A percentile compares a stretch with the other conserved stretches of the same genome.
Evolutionary conservation across 345 rosid species (phyloP).

Genomic region (Clausena lansium): DNA sequence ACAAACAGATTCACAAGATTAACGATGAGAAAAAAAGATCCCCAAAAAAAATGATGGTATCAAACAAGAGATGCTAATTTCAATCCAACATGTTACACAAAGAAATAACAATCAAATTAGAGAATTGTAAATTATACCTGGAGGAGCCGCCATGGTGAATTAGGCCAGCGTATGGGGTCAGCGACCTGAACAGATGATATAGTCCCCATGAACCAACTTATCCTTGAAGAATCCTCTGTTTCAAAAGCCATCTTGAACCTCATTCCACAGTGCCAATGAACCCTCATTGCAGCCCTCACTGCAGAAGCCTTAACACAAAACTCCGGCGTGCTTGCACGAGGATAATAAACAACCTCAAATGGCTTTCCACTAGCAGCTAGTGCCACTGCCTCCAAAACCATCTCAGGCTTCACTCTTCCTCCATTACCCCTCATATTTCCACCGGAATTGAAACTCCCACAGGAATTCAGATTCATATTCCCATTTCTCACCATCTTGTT

Average conservation of each 20-base stretch:
- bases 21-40: not conserved
- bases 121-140: slow-evolving; percentile 49
- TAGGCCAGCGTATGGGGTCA: slow-evolving; percentile 82
- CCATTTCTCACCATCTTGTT: slow-evolving; percentile 42
- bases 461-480: slow-evolving; percentile 15
- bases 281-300: slow-evolving; percentile 67
- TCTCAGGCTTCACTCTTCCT: slow-evolving; percentile 54
- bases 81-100: not conserved
- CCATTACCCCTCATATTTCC: slow-evolving; percentile 26
- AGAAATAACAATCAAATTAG: not conserved
- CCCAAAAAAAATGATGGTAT: not conserved
- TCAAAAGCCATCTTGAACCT: slow-evolving; percentile 98
- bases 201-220: slow-evolving; percentile 99
- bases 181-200: slow-evolving; percentile 78
- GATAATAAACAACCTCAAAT: slow-evolving; percentile 78
- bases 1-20: not conserved
- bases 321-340: slow-evolving; percentile 83
- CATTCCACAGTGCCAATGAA: slow-evolving; percentile 86
- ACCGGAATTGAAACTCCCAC: slow-evolving; percentile 19
- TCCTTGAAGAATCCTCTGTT: slow-evolving; percentile 86
- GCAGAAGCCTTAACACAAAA: slow-evolving; percentile 65
- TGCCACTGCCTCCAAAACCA: slow-evolving; percentile 69
- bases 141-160: slow-evolving; percentile 96
- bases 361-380: slow-evolving; percentile 66
- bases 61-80: not conserved